Base-by-base conservation (phyloP, 805 yeast genomes). In the Sporopachydermia lactativora region DNA sequence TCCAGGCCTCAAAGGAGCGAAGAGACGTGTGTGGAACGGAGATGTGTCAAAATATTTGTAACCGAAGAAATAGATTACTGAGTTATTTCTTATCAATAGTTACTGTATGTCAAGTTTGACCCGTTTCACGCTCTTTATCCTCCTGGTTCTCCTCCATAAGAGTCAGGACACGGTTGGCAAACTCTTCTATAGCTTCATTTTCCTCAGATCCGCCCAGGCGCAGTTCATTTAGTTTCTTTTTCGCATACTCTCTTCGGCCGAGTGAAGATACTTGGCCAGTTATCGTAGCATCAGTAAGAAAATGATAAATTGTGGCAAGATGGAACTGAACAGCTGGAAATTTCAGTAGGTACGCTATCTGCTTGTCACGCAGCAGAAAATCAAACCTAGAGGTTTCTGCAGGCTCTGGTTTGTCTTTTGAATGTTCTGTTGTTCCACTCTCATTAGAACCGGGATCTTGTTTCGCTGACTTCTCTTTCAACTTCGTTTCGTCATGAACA, bases 121-220 rank as follows among this genome's bases (percentile, higher is more conserved):
- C 35, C 17, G 8, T 34, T 24, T 18, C 24, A 44, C 19, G n/a
- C n/a, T 5, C 18, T 16, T 24, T 19, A 14, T n/a, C 14, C 35
- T 15, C 36, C 19, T 15, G 11, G 17, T 17, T 36, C 42, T 16
- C 34, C 31, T 47, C 49, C 40, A 45, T 37, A 34, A 58, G 47
- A 17, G 49, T 50, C 19, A 69, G 45, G 3, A 72, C 59, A 31
- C 68, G 47, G 37, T 53, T 53, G 13, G 77, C 71, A 55, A 82
- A 81, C 48, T 81, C 89, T 53, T 81, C 88, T 3, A 83, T 74
- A 17, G 77, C 57, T 45, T 64, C 73, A 51, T 83, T 83, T 39
- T 71, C 72, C 47, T 82, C 84, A 0, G 63, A 41, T 0, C 94
- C 94, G 3, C 80, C 78, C 2, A 51, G 53, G 24, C 94, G 58